Base-by-base conservation (phyloP, 1,139 yeast genomes). In the Tardiomyces blankii region DNA sequence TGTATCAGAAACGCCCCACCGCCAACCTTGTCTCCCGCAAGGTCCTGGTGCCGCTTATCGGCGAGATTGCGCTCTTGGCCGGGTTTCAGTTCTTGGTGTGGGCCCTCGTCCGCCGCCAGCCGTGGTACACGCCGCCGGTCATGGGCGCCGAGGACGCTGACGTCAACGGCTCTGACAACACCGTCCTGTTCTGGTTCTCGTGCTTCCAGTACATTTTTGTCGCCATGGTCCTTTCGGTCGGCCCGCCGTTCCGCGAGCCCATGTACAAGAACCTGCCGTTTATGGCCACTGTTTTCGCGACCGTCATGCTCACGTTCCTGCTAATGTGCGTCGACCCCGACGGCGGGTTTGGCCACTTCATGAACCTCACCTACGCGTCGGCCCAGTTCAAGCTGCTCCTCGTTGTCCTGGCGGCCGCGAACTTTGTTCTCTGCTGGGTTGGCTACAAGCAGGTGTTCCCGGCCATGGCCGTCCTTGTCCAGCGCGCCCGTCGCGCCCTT, bases 201-300 rank as follows among this genome's bases (percentile, higher is more conserved):
- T 86, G 88, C 58, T 83, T 85, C 68, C 98, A 91, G 67, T 93
- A 91, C 63, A 83, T 93, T 45, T 68, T 87, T 48, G 75, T 82
- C 47, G 96, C 97, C 0, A 68, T 87, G 32, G 78, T 88, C 18
- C 69, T 91, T 50, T 84, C 95, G 28, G 85, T 79, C 27, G 98
- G 99, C 0, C 93, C 94, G 12, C 99, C 99, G n/a, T 93, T 87
- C 62, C 74, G 98, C 49, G 82, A 85, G 58, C 81, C 93, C 1
- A 75, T 84, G 57, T 63, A 67, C 38, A 72, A 77, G 52, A 91
- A 91, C 61, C 46, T 55, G 9, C 94, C 95, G 8, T 89, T 87
- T 58, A 68, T 91, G 47, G 44, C 70, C 2, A 86, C 89, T 44
- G 70, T 86, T 44, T 54, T 69, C 0, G 52, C 67, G 0, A 74